Base-by-base conservation (phyloP, 2,329 filamentous ascomycete species). In the Aspergillus sp. region DNA sequence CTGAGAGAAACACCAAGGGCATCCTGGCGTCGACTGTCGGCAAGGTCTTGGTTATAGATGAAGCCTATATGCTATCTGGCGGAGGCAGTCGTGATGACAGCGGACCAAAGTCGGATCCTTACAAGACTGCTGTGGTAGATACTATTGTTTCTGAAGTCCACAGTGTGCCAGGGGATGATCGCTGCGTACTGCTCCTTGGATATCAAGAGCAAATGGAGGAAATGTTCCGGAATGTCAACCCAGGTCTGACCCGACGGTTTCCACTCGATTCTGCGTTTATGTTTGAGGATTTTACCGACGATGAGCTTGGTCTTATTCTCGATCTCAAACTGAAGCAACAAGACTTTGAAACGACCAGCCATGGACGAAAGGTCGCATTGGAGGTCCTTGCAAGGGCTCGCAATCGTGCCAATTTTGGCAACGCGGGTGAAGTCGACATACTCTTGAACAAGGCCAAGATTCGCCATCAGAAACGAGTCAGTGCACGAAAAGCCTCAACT, bases 1-100 rank as follows among this genome's bases (percentile, higher is more conserved):
- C 86, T 0, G 86, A 91, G 59, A 70, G 75, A 2, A 79, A 82
- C 30, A 90, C 86, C 0, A 90, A 88, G 51, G 82, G 71, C 0
- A 89, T 90, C 6, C 70, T 91, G 0, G 79, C 77, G 0, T 68
- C 81, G 0, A 81, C 83, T 0, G 50, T 76, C 0, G 87, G 88
- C 0, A 91, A 90, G 50, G 85, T 90, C 0, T 73, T 91, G 0
- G 78, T 91, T 10, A 89, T 91, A 3, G 87, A 91, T 48, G 87
- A 93, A 57, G 86, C 86, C 0, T 90, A 91, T 50, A 80, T 81
- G 30, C 70, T 91, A 0, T 77, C 66, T 1, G 69, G 68, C 0
- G 59, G 61, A 6, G 58, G 52, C 2, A 48, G 40, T 2, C 61
- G 57, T 0, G 54, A 53, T n/a, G 50, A 50, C 2, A 56, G 54